phyloP scores from a whole-genome alignment of 257 asterid species.

The Eucommia ulmoides region DNA sequence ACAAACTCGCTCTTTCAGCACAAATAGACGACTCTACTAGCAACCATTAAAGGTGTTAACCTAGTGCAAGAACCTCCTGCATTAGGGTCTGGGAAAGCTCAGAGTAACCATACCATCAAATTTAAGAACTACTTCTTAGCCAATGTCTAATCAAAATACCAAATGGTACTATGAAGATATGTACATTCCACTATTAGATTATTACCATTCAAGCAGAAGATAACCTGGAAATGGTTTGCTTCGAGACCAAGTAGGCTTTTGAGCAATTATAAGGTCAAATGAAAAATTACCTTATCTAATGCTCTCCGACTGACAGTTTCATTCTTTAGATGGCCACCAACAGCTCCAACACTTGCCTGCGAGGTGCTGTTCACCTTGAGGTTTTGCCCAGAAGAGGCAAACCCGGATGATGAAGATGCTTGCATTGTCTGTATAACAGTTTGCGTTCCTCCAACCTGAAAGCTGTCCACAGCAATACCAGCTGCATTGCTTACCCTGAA shows the following conservation, averaged over 20 bases:
- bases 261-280: slow-evolving; percentile 7
- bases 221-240: too few relatives aligned
- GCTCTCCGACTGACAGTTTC: slow-evolving; percentile 92
- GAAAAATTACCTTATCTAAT: slow-evolving; percentile 65
- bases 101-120: too few relatives aligned
- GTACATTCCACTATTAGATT: too few relatives aligned
- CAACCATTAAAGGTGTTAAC: too few relatives aligned
- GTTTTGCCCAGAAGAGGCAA: slow-evolving; percentile 27
- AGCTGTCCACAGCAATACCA: slow-evolving; percentile 13
- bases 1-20: too few relatives aligned
- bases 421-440: slow-evolving; percentile 11
- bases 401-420: slow-evolving; percentile 17
- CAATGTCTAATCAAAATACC: too few relatives aligned
- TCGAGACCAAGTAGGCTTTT: neutral
- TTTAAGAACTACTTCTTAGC: too few relatives aligned
- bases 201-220: too few relatives aligned
- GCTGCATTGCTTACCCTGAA: slow-evolving; percentile 35
- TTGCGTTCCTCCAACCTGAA: slow-evolving; percentile 20
- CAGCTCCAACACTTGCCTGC: slow-evolving; percentile 22
- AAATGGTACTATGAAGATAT: too few relatives aligned
- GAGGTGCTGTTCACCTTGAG: slow-evolving; percentile 25
- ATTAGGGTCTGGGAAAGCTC: too few relatives aligned
- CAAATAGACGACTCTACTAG: too few relatives aligned
- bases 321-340: slow-evolving; percentile 26
- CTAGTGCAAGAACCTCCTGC: too few relatives aligned